Base-by-base conservation (phyloP, 108 stramenopile genomes). In the Cyclotella atomus region DNA sequence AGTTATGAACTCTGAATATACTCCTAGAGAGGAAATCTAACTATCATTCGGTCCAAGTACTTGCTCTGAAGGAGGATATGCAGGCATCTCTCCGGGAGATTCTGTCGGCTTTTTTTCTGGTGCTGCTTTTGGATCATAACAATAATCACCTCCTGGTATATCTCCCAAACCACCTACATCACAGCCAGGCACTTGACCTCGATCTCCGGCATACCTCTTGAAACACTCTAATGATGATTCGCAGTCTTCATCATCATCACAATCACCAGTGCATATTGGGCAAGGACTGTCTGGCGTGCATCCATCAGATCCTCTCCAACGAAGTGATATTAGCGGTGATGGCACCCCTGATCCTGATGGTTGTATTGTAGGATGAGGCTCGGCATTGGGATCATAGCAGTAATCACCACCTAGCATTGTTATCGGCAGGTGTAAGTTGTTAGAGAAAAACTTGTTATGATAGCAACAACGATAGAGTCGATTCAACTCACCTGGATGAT, bases 71-170 rank as follows among this genome's bases (percentile, higher is more conserved):
- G 47, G 47, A 49, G 47, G 19, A 19, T 49, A 49, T 4, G 47
- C 4, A 19, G 47, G 47, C 47, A 49, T 49, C 47, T 49, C 19
- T 49, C n/a, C n/a, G n/a, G n/a, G n/a, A n/a, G n/a, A n/a, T n/a
- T n/a, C n/a, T n/a, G n/a, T n/a, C n/a, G n/a, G n/a, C n/a, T n/a
- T n/a, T n/a, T n/a, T n/a, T n/a, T 3, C 47, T 4, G 14, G 14
- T 49, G 47, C 10, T n/a, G 19, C 7, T n/a, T 54, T 19, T 12
- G 66, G 52, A 52, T 79, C 59, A 36, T 68, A 68, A 44, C 78
- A 79, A 35, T 72, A 79, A 33, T 79, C 78, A 61, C 78, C 78
- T 32, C 78, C 78, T 6, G 78, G 78, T 27, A 79, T 50, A 19
- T 79, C 71, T n/a, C 71, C 71, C 59, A 62, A 54, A 29, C 78